These are phyloP conservation scores for Nicotiana noctiflora DNA, from an alignment of 257 asterid genomes.

Conservation along the genomic window DNA sequence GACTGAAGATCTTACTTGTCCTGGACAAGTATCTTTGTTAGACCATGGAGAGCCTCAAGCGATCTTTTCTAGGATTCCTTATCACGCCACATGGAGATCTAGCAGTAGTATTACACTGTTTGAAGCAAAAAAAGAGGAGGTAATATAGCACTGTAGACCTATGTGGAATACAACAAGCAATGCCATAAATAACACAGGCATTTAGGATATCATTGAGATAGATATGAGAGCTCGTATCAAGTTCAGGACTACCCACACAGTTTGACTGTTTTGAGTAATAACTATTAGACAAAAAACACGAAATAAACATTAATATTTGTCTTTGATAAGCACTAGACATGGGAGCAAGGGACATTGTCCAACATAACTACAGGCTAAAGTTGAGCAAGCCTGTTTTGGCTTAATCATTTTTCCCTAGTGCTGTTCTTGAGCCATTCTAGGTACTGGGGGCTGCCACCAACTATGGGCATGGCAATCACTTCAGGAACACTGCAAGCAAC, in stretches of 20 bases:
- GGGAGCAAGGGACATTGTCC: neutral
- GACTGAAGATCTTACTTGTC: no score
- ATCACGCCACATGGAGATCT: no score
- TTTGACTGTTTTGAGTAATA: neutral
- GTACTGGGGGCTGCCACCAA: slow-evolving; percentile 67
- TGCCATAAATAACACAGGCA: neutral
- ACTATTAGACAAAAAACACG: neutral
- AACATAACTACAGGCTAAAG: neutral
- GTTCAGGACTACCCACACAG: neutral
- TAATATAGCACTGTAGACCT: neutral
- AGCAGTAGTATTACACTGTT: no score
- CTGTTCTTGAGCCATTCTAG: slow-evolving; percentile 86
- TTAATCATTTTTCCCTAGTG: slow-evolving; percentile 39
- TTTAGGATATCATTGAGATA: neutral
- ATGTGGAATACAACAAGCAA: neutral
- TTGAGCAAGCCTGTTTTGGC: neutral
- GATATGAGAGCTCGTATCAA: neutral
- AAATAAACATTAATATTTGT: neutral
- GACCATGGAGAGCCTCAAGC: no score
- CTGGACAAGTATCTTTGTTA: no score
- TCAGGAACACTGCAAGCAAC: slow-evolving; percentile 64
- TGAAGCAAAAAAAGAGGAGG: no score
- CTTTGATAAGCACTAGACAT: neutral
- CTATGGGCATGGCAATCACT: slow-evolving; percentile 85
- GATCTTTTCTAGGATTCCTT: no score